phyloP scores from a whole-genome alignment of 2,329 filamentous ascomycete species.

The Thermochaetoides dissita region DNA sequence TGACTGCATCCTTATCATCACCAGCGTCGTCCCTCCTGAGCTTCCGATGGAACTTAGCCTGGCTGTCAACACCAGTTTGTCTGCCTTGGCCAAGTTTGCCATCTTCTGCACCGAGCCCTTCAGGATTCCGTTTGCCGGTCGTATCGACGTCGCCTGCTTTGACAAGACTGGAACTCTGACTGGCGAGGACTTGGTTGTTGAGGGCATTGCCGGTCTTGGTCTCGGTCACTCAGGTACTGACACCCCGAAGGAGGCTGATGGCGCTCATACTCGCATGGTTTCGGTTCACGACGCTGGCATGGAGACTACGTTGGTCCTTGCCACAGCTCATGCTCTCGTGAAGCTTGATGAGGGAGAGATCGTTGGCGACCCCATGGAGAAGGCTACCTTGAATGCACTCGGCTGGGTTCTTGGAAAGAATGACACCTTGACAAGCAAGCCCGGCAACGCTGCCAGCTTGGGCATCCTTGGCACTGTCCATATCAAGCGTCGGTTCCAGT shows the following conservation, averaged over 20 bases:
- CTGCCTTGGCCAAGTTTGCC: conserved; percentile 83
- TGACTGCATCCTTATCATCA: conserved; percentile 95
- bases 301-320: conserved; percentile 82
- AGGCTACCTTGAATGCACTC: conserved; percentile 77
- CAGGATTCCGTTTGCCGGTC: conserved; percentile 89
- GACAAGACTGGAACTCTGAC: conserved; percentile 97
- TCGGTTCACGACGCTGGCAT: conserved; percentile 56
- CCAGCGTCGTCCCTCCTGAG: conserved; percentile 95
- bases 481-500: conserved; percentile 93
- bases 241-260: conserved; percentile 56
- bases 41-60: conserved; percentile 95
- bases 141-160: conserved; percentile 92
- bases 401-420: conserved; percentile 89
- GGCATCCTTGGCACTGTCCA: conserved; percentile 64
- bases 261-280: conserved; percentile 67
- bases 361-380: conserved; percentile 98
- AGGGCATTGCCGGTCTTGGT: conserved; percentile 82
- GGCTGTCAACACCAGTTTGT: conserved; percentile 93
- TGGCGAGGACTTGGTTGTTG: conserved; percentile 90
- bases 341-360: conserved; percentile 94
- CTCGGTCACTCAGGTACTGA: conserved; percentile 54
- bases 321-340: conserved; percentile 87
- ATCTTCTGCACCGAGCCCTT: conserved; percentile 99
- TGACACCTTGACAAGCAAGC: conserved; percentile 64
- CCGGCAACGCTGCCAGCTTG: conserved; percentile 29